Evolutionary conservation across 73 alveolate species (phyloP).

Genomic region (Symbiodinium natans): DNA sequence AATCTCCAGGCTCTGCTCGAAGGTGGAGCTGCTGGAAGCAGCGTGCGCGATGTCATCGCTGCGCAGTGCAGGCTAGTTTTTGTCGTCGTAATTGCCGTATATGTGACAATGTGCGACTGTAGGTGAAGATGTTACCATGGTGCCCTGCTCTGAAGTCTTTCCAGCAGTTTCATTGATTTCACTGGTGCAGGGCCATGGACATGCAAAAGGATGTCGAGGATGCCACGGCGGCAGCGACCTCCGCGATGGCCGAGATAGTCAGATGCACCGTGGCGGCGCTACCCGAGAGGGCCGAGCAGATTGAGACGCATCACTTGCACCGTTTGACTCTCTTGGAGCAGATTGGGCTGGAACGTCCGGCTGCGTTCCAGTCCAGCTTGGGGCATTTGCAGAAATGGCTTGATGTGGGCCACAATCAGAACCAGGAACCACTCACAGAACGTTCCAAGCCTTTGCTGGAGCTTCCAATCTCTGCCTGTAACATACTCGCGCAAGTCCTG

Average conservation of each 20-base stretch:
- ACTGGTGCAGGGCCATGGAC: not conserved
- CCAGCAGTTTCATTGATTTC: no score
- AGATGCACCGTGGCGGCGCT: not conserved
- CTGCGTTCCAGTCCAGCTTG: conserved; percentile 15
- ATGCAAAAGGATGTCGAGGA: not conserved
- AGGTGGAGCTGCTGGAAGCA: conserved; percentile 33
- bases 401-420: not conserved
- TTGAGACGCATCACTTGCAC: conserved; percentile 16
- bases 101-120: no score
- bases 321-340: conserved; percentile 29
- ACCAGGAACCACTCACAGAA: not conserved
- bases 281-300: not conserved
- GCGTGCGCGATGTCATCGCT: conserved; percentile 54
- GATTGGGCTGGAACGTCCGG: conserved; percentile 67
- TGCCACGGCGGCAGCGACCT: conserved; percentile 9
- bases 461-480: conserved; percentile 61
- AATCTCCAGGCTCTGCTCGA: not conserved
- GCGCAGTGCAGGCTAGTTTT: conserved; percentile 36
- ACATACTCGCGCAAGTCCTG: conserved; percentile 68
- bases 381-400: not conserved
- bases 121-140: not conserved
- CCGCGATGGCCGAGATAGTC: conserved; percentile 30
- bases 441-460: not conserved
- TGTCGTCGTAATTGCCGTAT: not conserved
- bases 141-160: not conserved